A percentile compares a stretch with the other conserved stretches of the same genome.
Evolutionary conservation across 768 basidiomycete species (phyloP).

Genomic region (Leucocoprinus birnbaumii): DNA sequence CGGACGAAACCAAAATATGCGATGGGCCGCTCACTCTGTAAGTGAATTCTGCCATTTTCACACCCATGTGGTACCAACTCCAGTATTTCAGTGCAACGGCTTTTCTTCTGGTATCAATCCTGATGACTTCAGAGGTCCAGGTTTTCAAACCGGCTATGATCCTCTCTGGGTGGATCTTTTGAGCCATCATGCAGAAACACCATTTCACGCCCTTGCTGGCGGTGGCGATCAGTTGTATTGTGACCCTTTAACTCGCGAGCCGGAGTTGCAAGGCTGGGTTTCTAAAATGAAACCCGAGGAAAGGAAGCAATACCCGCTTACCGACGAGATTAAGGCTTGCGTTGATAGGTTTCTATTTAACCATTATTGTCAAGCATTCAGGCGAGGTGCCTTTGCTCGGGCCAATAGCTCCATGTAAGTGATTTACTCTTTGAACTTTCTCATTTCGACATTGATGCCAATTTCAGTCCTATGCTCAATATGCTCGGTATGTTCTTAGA

Average conservation of each 20-base stretch:
- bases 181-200: constrained; percentile 69
- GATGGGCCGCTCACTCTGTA: constrained; percentile 88
- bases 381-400: constrained; percentile 85
- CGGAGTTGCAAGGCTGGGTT: constrained; percentile 88
- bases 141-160: constrained; percentile 80
- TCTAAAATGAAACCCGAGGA: constrained; percentile 50
- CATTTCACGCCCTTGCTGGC: constrained; percentile 90
- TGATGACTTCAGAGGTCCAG: constrained; percentile 80
- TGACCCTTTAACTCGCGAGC: constrained; percentile 81
- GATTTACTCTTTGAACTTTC: background rate
- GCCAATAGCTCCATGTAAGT: constrained; percentile 90
- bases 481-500: constrained; percentile 64
- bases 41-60: constrained; percentile 20
- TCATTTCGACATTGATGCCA: background rate
- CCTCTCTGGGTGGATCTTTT: constrained; percentile 95
- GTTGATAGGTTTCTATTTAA: constrained; percentile 90
- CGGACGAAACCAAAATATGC: constrained; percentile 76
- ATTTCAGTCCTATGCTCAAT: constrained; percentile 77
- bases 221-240: constrained; percentile 95
- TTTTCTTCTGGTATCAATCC: constrained; percentile 89
- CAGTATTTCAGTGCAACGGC: constrained; percentile 66
- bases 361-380: constrained; percentile 85
- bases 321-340: constrained; percentile 67
- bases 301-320: constrained; percentile 59
- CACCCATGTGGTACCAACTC: background rate